A percentile compares a stretch with the other conserved stretches of the same genome.
These are phyloP conservation scores for Eutrema heterophyllum DNA, from an alignment of 345 rosid species.

Conservation along the genomic window DNA sequence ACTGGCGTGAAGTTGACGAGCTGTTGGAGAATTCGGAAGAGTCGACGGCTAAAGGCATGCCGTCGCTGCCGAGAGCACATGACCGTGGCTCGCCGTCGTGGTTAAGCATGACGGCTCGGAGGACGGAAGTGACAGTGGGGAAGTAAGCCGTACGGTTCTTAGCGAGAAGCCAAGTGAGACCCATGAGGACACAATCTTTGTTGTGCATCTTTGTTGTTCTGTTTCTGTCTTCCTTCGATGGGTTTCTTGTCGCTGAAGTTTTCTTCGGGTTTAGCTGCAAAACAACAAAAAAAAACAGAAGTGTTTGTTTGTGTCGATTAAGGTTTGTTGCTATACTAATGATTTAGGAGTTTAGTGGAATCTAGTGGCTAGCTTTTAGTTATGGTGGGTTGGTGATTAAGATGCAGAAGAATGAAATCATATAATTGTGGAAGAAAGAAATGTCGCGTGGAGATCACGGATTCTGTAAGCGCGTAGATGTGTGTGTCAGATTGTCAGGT, in stretches of 20 bases:
- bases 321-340: background rate
- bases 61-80: conserved; percentile 73
- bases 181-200: conserved; percentile 93
- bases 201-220: conserved; percentile 77
- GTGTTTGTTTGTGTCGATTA: background rate
- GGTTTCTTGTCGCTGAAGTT: conserved; percentile 51
- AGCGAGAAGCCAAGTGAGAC: conserved; percentile 92
- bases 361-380: conserved; percentile 13
- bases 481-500: conserved; percentile 18
- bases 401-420: conserved; percentile 13
- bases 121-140: conserved; percentile 66
- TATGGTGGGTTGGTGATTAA: conserved; percentile 25
- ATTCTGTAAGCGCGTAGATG: background rate
- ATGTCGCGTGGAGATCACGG: conserved; percentile 7
- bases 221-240: conserved; percentile 38
- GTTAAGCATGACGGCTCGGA: conserved; percentile 76
- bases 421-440: background rate
- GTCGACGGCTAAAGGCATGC: conserved; percentile 88
- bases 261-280: conserved; percentile 55
- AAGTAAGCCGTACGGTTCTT: conserved; percentile 75
- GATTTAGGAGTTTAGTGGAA: background rate
- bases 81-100: conserved; percentile 51
- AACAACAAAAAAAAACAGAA: background rate
- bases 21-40: conserved; percentile 51
- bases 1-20: conserved; percentile 30